Percentiles rank a stretch among this genome's conserved stretches.
These are phyloP conservation scores for Trichoderma simmonsii DNA, from an alignment of 2,329 filamentous ascomycete species.

Conservation along the genomic window DNA sequence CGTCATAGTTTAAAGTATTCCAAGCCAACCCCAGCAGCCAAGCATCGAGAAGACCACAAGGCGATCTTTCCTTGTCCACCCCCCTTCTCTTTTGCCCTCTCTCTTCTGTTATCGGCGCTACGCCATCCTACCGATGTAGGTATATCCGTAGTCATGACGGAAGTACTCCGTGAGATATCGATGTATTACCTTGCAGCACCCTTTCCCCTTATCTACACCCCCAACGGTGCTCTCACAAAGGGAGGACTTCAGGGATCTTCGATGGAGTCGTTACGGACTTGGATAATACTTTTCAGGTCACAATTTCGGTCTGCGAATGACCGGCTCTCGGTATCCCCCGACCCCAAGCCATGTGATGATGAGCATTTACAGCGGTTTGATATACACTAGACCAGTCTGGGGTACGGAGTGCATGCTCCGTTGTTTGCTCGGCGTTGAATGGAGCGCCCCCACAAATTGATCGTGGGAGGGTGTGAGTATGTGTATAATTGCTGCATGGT, in stretches of 20 bases:
- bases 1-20: neutral
- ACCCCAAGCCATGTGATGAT: neutral
- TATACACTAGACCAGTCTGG: constrained; percentile 1
- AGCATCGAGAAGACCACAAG: neutral
- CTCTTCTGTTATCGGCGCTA: neutral
- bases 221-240: neutral
- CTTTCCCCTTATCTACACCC: neutral
- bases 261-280: neutral
- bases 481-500: constrained; percentile 12
- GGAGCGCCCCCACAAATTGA: constrained; percentile 4
- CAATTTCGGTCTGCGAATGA: constrained; percentile 1
- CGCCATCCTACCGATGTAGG: neutral
- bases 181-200: neutral
- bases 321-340: neutral
- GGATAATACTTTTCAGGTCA: neutral
- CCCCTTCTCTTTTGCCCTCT: neutral
- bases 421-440: neutral
- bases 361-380: neutral
- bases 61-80: neutral
- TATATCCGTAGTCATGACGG: neutral
- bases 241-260: neutral
- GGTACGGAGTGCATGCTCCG: neutral
- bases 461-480: constrained; percentile 12
- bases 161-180: neutral
- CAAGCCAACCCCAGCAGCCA: neutral